A percentile compares a stretch with the other conserved stretches of the same genome.
phyloP scores from a whole-genome alignment of 1,284 basidiomycete genomes.

The Irpex lacteus region DNA sequence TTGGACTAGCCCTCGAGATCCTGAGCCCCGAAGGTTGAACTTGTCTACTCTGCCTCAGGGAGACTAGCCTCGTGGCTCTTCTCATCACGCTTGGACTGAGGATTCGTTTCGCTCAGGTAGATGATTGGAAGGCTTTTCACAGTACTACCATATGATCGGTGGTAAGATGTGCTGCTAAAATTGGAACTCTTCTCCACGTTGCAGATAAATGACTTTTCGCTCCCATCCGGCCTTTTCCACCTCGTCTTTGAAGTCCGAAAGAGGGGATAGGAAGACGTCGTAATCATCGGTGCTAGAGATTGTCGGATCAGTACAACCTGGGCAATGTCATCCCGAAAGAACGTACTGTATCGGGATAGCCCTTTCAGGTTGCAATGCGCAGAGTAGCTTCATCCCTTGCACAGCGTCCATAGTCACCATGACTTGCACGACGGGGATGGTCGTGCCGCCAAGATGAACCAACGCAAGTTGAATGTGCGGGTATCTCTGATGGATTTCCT shows the following conservation, averaged over 20 bases:
- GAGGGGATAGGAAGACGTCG: slow-evolving; percentile 18
- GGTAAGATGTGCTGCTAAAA: too few relatives aligned
- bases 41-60: too few relatives aligned
- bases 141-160: too few relatives aligned
- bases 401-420: slow-evolving; percentile 31
- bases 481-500: slow-evolving; percentile 5
- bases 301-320: neutral
- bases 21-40: too few relatives aligned
- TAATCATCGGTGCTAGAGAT: slow-evolving; percentile 14
- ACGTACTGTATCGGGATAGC: slow-evolving; percentile 27
- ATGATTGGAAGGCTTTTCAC: too few relatives aligned
- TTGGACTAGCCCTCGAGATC: too few relatives aligned
- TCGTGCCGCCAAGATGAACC: slow-evolving; percentile 28
- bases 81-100: too few relatives aligned
- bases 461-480: slow-evolving; percentile 27
- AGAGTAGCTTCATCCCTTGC: slow-evolving; percentile 27
- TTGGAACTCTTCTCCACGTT: too few relatives aligned
- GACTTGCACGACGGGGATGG: slow-evolving; percentile 24
- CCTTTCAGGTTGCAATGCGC: slow-evolving; percentile 25
- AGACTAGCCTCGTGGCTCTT: too few relatives aligned
- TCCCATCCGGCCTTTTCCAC: slow-evolving; percentile 18
- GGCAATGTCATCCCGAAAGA: neutral
- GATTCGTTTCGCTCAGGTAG: too few relatives aligned
- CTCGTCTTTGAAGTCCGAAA: slow-evolving; percentile 20
- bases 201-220: slow-evolving; percentile 9